Conservation (phyloP, 1,284 basidiomycete species). For the Afroboletus lepidellus region DNA sequence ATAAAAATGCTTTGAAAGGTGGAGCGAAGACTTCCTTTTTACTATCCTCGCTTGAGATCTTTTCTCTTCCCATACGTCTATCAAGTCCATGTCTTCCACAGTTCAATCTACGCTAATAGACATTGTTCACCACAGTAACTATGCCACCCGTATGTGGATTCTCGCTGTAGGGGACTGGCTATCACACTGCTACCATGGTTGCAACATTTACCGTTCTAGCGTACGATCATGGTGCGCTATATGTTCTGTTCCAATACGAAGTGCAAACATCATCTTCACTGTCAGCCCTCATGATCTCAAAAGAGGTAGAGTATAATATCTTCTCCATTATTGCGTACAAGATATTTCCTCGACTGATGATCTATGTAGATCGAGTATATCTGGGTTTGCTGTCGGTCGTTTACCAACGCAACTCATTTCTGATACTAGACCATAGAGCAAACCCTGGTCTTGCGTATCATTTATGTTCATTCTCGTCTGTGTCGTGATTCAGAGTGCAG, state of each 20-base stretch:
- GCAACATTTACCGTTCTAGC: not conserved
- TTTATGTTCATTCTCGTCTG: not conserved
- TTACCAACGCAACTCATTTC: not conserved
- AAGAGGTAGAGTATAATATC: not conserved
- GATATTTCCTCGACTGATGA: not conserved
- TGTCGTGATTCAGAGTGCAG: conserved; percentile 36
- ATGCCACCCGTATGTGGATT: not conserved
- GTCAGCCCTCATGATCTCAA: not conserved
- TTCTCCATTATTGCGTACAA: not conserved
- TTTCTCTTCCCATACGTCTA: too few species aligned
- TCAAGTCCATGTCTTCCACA: too few species aligned
- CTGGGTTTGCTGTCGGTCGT: not conserved
- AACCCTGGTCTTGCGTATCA: not conserved
- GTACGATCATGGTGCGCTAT: too few species aligned
- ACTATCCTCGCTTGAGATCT: too few species aligned
- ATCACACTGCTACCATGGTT: not conserved
- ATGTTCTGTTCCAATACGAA: too few species aligned
- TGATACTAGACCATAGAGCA: not conserved
- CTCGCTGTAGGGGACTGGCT: not conserved
- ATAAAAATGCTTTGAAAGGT: too few species aligned
- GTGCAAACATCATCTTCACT: too few species aligned
- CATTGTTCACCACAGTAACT: not conserved
- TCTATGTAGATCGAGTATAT: not conserved
- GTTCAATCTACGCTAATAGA: not conserved
- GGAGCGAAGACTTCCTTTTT: too few species aligned